Evolutionary conservation across 805 yeast genomes (phyloP).

Genomic region (Ogataea chonburiensis): DNA sequence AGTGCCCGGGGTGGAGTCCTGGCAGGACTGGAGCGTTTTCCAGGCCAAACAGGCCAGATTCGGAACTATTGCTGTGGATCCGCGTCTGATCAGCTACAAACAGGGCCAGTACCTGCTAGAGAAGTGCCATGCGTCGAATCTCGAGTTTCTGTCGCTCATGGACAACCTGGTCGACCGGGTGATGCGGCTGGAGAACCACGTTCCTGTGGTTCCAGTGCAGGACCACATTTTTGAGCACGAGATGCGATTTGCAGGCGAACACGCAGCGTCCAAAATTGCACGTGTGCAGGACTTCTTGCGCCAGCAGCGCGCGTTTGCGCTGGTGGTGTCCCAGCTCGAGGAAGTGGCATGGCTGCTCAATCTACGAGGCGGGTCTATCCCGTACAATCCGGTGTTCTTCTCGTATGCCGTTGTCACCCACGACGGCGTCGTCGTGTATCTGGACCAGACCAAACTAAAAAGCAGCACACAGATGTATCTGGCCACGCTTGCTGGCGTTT

Average conservation of each 20-base stretch:
- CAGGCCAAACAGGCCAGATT: slow-evolving; percentile 47
- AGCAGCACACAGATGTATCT: slow-evolving; percentile 22
- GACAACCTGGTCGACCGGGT: slow-evolving; percentile 71
- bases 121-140: slow-evolving; percentile 34
- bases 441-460: slow-evolving; percentile 42
- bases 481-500: slow-evolving; percentile 27
- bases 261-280: slow-evolving; percentile 36
- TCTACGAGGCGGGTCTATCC: slow-evolving; percentile 64
- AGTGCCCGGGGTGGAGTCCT: slow-evolving; percentile 60
- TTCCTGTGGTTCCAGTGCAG: slow-evolving; percentile 21
- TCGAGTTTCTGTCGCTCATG: slow-evolving; percentile 50
- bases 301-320: slow-evolving; percentile 38
- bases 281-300: slow-evolving; percentile 30
- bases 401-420: slow-evolving; percentile 53
- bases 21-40: slow-evolving; percentile 77
- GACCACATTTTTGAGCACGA: slow-evolving; percentile 36
- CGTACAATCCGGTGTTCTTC: slow-evolving; percentile 84
- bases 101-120: slow-evolving; percentile 42
- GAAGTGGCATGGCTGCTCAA: slow-evolving; percentile 55
- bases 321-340: slow-evolving; percentile 51
- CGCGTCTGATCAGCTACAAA: slow-evolving; percentile 60
- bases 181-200: slow-evolving; percentile 48
- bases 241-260: slow-evolving; percentile 43
- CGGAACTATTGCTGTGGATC: slow-evolving; percentile 77
- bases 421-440: slow-evolving; percentile 38